A percentile compares a stretch with the other conserved stretches of the same genome.
Conservation (phyloP, 257 asterid species). For the Petunia axillaris region DNA sequence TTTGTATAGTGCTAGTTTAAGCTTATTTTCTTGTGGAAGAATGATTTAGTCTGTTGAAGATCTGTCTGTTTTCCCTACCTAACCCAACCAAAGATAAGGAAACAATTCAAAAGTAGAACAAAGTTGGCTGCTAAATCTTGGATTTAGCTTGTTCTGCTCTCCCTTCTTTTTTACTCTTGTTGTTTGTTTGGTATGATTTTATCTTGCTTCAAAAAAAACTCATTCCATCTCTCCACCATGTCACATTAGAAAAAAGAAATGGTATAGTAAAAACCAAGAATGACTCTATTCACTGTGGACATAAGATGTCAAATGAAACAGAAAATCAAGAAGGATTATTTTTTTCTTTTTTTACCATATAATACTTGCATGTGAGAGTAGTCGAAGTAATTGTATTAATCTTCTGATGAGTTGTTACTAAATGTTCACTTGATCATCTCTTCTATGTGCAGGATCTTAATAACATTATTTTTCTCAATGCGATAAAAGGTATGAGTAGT, state of each 20-base stretch:
- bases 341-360: neutral
- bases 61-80: neutral
- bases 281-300: neutral
- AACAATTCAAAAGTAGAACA: neutral
- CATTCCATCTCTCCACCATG: too few relatives aligned
- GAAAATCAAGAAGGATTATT: neutral
- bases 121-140: constrained; percentile 5
- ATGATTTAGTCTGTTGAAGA: neutral
- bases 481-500: constrained; percentile 63
- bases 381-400: neutral
- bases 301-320: constrained; percentile 3
- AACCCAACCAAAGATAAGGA: neutral
- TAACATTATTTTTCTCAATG: constrained; percentile 63
- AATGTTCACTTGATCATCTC: constrained; percentile 8
- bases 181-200: constrained; percentile 6
- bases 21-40: neutral
- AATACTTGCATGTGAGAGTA: constrained; percentile 1
- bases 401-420: neutral
- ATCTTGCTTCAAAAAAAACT: too few relatives aligned
- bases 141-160: neutral
- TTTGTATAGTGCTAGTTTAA: neutral
- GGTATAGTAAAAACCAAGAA: neutral
- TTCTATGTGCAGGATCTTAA: constrained; percentile 68
- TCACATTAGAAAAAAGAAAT: neutral
- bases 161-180: neutral